Percentiles rank a stretch among this genome's conserved stretches.
phyloP scores from a whole-genome alignment of 2,329 filamentous ascomycete species.

The Aspergillus melleus region DNA sequence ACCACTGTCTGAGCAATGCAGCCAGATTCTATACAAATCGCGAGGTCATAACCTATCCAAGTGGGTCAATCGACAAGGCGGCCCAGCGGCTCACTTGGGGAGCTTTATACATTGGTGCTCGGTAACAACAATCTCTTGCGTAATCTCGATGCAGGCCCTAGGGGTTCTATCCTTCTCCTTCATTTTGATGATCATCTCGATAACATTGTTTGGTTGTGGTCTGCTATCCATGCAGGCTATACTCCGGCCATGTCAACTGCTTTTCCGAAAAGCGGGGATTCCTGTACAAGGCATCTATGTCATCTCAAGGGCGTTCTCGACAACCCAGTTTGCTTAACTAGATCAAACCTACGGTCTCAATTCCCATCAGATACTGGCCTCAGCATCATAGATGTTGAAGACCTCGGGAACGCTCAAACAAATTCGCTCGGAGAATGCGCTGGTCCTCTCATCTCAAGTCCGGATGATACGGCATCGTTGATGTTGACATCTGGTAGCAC shows the following conservation, averaged over 20 bases:
- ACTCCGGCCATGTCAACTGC: constrained; percentile 39
- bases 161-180: too few species aligned
- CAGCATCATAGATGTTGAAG: not conserved
- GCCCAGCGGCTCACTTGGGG: too few species aligned
- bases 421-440: not conserved
- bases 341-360: not conserved
- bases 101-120: too few species aligned
- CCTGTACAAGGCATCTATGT: constrained; percentile 30
- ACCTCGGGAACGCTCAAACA: not conserved
- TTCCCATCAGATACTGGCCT: not conserved
- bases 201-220: constrained; percentile 44
- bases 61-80: too few species aligned
- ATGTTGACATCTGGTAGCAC: constrained; percentile 58
- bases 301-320: constrained; percentile 24
- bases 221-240: constrained; percentile 34
- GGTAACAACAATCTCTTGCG: too few species aligned
- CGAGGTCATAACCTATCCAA: too few species aligned
- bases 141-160: too few species aligned
- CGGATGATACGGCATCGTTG: constrained; percentile 34
- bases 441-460: not conserved
- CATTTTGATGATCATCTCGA: constrained; percentile 41
- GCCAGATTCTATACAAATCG: too few species aligned
- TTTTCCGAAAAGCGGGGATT: constrained; percentile 28
- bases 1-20: too few species aligned
- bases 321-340: constrained; percentile 10